Conservation (phyloP, 148 eudicot genomes). For the Chenopodium suecicum region DNA sequence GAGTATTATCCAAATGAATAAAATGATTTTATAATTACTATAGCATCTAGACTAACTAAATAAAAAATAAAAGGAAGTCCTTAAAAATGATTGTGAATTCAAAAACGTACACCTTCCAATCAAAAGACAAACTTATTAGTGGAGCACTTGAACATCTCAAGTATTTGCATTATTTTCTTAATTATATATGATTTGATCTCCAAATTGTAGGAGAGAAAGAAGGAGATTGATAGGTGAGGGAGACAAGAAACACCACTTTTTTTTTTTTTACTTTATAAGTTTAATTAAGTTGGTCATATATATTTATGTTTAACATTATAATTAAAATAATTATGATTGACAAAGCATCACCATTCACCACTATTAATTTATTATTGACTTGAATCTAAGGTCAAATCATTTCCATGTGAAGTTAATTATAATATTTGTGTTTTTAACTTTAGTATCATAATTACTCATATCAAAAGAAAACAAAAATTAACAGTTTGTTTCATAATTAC, state of each 20-base stretch:
- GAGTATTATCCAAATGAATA: too few species aligned
- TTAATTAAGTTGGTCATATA: background rate
- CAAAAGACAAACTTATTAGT: background rate
- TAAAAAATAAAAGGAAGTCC: too few species aligned
- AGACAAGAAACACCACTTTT: background rate
- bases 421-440: conserved; percentile 6
- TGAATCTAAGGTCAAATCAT: background rate
- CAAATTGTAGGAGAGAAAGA: conserved; percentile 3
- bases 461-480: background rate
- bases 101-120: background rate
- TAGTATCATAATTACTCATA: conserved; percentile 7
- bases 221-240: background rate
- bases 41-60: too few species aligned
- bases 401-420: conserved; percentile 14
- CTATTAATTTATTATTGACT: background rate
- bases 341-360: conserved; percentile 1
- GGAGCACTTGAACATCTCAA: background rate
- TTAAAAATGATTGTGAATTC: too few species aligned
- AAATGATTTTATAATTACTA: too few species aligned
- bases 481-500: conserved; percentile 9
- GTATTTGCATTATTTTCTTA: background rate
- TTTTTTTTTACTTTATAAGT: background rate
- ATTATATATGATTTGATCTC: background rate
- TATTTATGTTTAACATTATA: background rate
- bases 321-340: background rate